Evolutionary conservation across 2,329 filamentous ascomycete species (phyloP).

Genomic region (Epichloe coenophiala): DNA sequence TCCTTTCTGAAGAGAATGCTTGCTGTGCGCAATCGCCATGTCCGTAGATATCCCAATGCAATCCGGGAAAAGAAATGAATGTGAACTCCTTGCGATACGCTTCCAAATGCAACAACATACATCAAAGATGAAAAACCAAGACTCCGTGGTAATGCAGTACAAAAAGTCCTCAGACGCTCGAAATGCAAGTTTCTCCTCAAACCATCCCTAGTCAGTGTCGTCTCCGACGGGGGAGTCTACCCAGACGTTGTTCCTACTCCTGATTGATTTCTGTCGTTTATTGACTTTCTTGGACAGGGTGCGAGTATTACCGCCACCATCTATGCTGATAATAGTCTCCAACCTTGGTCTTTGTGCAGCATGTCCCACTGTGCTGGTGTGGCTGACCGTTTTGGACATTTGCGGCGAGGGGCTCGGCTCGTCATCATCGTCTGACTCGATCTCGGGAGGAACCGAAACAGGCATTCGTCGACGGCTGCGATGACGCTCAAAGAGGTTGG

Average conservation of each 20-base stretch:
- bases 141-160: conserved; percentile 1
- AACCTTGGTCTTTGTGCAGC: conserved; percentile 30
- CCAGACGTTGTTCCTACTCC: conserved; percentile 12
- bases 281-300: conserved; percentile 17
- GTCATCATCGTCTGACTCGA: conserved; percentile 21
- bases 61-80: conserved; percentile 5
- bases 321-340: conserved; percentile 32
- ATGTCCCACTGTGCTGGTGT: conserved; percentile 15
- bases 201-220: conserved; percentile 18
- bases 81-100: conserved; percentile 4
- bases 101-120: conserved; percentile 7
- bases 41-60: background rate
- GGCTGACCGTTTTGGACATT: conserved; percentile 14
- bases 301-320: conserved; percentile 16
- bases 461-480: conserved; percentile 15
- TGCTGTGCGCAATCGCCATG: background rate
- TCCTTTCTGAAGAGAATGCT: background rate
- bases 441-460: conserved; percentile 16
- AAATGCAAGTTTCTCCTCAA: background rate
- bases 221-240: conserved; percentile 25
- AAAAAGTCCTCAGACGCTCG: background rate
- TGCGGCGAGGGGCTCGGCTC: conserved; percentile 14
- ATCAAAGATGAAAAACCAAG: conserved; percentile 4
- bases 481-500: conserved; percentile 14
- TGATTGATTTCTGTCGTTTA: conserved; percentile 18